phyloP scores from a whole-genome alignment of 2,329 filamentous ascomycete species.

The Capronia epimyces region DNA sequence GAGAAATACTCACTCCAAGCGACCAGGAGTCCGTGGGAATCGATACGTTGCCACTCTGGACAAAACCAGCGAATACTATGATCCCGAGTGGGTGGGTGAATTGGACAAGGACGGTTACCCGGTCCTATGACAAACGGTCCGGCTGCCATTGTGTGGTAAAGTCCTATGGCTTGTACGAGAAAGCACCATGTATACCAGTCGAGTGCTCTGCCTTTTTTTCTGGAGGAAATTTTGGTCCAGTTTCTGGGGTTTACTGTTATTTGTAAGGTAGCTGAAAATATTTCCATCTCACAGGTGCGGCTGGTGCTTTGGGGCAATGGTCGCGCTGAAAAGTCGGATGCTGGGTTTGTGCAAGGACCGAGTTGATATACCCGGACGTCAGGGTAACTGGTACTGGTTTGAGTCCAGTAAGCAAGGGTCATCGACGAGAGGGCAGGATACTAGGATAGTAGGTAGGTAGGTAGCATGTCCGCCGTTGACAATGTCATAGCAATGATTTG shows the following conservation, averaged over 20 bases:
- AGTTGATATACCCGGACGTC: too few relatives aligned
- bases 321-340: neutral
- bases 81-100: slow-evolving; percentile 41
- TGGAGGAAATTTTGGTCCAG: neutral
- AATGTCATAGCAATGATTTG: neutral
- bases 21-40: slow-evolving; percentile 38
- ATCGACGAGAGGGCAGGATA: neutral
- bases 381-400: too few relatives aligned
- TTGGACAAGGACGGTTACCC: slow-evolving; percentile 41
- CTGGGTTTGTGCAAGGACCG: neutral
- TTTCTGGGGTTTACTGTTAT: slow-evolving; percentile 2
- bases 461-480: neutral
- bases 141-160: neutral
- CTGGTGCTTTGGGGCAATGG: neutral
- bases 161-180: neutral
- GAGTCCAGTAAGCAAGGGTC: neutral
- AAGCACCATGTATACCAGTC: neutral
- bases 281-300: neutral
- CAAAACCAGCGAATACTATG: slow-evolving; percentile 39
- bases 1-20: slow-evolving; percentile 45
- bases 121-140: slow-evolving; percentile 22
- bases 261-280: slow-evolving; percentile 9
- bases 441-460: neutral
- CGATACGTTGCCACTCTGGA: slow-evolving; percentile 44
- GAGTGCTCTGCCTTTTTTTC: neutral